Percentiles rank a stretch among this genome's conserved stretches.
These are phyloP conservation scores for Neckera pumila DNA, from an alignment of 225 moss, liverwort and hornwort species.

Conservation along the genomic window DNA sequence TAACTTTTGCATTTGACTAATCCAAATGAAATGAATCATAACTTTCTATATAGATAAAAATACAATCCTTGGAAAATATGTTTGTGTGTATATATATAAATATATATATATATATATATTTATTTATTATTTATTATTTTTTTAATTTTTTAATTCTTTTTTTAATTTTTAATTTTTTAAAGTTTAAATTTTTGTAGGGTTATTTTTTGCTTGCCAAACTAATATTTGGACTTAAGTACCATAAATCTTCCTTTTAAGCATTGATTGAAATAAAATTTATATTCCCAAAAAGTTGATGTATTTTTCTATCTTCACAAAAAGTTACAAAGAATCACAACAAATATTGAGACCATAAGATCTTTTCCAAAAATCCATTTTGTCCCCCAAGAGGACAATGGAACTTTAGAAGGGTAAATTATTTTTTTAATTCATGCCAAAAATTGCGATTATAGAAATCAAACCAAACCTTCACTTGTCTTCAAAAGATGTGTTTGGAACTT, in stretches of 20 bases:
- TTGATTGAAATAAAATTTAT: background rate
- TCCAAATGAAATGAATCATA: background rate
- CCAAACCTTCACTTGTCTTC: background rate
- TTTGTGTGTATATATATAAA: no score
- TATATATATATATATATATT: no score
- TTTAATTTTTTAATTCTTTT: no score
- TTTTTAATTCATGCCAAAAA: background rate
- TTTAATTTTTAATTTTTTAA: no score
- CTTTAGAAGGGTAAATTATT: background rate
- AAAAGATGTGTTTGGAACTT: background rate
- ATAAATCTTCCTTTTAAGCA: background rate
- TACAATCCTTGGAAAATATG: background rate
- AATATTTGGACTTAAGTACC: background rate
- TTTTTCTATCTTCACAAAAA: background rate
- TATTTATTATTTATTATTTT: no score
- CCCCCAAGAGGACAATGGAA: background rate
- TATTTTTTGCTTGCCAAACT: background rate
- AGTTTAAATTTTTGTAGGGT: background rate
- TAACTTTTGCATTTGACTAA: no score
- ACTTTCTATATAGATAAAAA: background rate
- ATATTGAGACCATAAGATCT: background rate
- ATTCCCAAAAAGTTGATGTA: accelerated
- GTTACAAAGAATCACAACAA: background rate
- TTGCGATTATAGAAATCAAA: background rate
- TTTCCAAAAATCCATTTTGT: background rate